phyloP scores from a whole-genome alignment of 2,329 filamentous ascomycete genomes.

The Lecanoromycetidae sp. region DNA sequence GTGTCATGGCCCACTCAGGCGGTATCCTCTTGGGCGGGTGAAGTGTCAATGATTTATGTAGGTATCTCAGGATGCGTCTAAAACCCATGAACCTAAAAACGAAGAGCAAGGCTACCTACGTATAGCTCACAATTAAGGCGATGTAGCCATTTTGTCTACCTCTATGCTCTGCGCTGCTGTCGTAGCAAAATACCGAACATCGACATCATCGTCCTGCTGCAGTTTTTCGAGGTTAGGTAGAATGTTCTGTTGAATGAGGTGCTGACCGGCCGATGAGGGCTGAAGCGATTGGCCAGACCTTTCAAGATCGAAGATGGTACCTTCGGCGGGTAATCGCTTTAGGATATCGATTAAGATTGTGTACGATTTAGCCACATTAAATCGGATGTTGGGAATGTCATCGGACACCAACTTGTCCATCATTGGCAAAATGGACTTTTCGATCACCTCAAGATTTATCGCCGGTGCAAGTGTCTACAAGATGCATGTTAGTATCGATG shows the following conservation, averaged over 20 bases:
- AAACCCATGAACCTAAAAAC: not conserved
- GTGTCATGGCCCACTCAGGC: too few relatives aligned
- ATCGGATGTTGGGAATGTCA: conserved; percentile 96
- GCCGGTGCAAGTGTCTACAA: conserved; percentile 79
- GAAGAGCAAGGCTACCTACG: not conserved
- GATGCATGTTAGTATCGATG: not conserved
- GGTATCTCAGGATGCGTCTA: conserved; percentile 17
- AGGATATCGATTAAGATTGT: conserved; percentile 80
- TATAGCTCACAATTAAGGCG: conserved; percentile 9
- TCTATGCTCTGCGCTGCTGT: conserved; percentile 54
- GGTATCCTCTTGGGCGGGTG: too few relatives aligned
- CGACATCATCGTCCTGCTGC: conserved; percentile 93
- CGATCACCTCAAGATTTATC: conserved; percentile 85
- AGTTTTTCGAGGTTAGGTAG: conserved; percentile 86
- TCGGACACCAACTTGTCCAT: conserved; percentile 87
- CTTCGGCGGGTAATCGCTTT: conserved; percentile 76
- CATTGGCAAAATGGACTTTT: conserved; percentile 87
- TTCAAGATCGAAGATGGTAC: conserved; percentile 73
- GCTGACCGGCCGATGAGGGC: conserved; percentile 60
- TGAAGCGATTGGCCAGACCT: conserved; percentile 53
- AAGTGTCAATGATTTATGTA: conserved; percentile 16
- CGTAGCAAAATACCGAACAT: conserved; percentile 94
- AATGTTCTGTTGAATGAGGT: conserved; percentile 75
- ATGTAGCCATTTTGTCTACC: conserved; percentile 17
- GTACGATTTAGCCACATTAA: conserved; percentile 99